Base-by-base conservation (phyloP, 345 rosid species). In the Lepidium didymum region DNA sequence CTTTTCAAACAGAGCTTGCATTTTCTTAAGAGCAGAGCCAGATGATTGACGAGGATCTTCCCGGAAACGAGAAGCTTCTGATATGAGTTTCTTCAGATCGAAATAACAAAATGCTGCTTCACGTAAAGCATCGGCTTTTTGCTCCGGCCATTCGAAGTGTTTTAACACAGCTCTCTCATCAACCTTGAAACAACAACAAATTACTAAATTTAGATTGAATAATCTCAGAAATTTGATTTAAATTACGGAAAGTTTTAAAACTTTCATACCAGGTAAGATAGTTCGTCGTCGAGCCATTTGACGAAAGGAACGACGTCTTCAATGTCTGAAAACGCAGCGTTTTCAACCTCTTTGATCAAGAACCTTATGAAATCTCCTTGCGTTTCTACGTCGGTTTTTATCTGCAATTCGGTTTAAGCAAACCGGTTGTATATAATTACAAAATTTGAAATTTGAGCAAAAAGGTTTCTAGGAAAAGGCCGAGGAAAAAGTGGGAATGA, bases 231-330 rank as follows among this genome's bases (percentile, higher is more conserved):
- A n/a, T 10, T 18, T 33, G 25, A 23, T 13, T 62, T 6, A 15
- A n/a, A 15, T 8, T 29, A 0, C 3, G 6, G 46, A 10, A 21
- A 10, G 14, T 31, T 13, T 45, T 19, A 23, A 43, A 51, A 12
- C 29, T 11, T 25, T 53, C 7, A 40, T 86, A 91, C 98, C 84
- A 92, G 61, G 71, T 86, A 89, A 25, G 96, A 92, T 27, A 92
- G 92, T 80, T 92, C 98, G 40, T 92, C 98, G 49, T 92, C 98
- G 9, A 89, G 91, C 98, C 98, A 95, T 69, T 95, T 89, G 4
- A 95, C 99, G 64, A 91, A 95, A 29, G 96, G 90, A 25, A 95
- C 96, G 40, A 89, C 97, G 64, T 95, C 98, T 80, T 91, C 90
- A 1, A 95, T 87, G 16, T 81, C 81, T 14, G 86, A 62, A 74